phyloP scores from a whole-genome alignment of 106 monocot species.

The Amphibolis antarctica region DNA sequence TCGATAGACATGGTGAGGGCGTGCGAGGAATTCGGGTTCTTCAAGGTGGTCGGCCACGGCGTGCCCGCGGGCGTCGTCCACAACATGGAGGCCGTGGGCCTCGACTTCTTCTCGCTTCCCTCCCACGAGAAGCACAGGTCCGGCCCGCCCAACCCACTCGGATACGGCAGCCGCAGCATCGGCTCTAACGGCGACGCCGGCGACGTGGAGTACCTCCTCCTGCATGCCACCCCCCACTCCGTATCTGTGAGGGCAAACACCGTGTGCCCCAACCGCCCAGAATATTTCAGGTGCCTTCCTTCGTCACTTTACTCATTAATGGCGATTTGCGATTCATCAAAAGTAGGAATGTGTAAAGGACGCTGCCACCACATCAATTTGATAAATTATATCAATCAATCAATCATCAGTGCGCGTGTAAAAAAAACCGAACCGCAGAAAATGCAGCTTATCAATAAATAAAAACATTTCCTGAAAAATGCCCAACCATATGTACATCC shows the following conservation, averaged over 20 bases:
- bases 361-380: too few species aligned
- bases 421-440: too few species aligned
- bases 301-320: too few species aligned
- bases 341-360: too few species aligned
- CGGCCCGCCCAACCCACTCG: conserved; percentile 37
- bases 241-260: conserved; percentile 1
- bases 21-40: conserved; percentile 65
- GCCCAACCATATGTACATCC: too few species aligned
- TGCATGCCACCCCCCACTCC: conserved; percentile 19
- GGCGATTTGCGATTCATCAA: too few species aligned
- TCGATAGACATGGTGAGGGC: conserved; percentile 25
- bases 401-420: too few species aligned
- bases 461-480: too few species aligned
- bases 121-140: conserved; percentile 38
- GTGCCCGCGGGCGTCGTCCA: conserved; percentile 23
- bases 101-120: conserved; percentile 45
- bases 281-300: not conserved
- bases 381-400: too few species aligned
- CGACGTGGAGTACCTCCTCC: conserved; percentile 79
- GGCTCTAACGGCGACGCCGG: conserved; percentile 71
- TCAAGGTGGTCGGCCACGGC: conserved; percentile 63
- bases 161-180: conserved; percentile 68
- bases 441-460: too few species aligned
- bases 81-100: conserved; percentile 33
- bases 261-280: not conserved